phyloP scores from a whole-genome alignment of 768 basidiomycete genomes.

The Agrocybe pediades region DNA sequence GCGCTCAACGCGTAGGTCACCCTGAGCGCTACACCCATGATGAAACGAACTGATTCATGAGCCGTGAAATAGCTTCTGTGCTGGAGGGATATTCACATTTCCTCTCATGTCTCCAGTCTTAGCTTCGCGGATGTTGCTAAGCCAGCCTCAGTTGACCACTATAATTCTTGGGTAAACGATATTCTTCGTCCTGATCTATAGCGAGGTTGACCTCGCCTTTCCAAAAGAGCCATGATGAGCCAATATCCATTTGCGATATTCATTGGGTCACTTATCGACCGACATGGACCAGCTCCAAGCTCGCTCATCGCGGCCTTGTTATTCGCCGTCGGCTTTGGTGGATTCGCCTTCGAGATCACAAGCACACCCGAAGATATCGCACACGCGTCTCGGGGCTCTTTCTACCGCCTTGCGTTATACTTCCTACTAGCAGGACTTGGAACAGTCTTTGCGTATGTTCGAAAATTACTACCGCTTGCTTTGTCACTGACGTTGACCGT shows the following conservation, averaged over 20 bases:
- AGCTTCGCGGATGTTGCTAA: slow-evolving; percentile 58
- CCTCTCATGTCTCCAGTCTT: slow-evolving; percentile 71
- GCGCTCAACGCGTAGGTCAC: slow-evolving; percentile 65
- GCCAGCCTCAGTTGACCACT: slow-evolving; percentile 78
- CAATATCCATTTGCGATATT: slow-evolving; percentile 78
- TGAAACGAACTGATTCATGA: neutral
- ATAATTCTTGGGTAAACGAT: slow-evolving; percentile 70
- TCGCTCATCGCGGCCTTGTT: slow-evolving; percentile 62
- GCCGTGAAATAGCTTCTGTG: slow-evolving; percentile 52
- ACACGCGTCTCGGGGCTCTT: neutral
- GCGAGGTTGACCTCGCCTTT: neutral
- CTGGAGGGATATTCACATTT: slow-evolving; percentile 81
- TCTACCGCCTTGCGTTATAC: slow-evolving; percentile 36
- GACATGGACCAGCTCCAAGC: slow-evolving; percentile 65
- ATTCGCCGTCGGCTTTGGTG: slow-evolving; percentile 61
- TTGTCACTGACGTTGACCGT: neutral
- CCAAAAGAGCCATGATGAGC: slow-evolving; percentile 71
- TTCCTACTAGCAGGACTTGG: slow-evolving; percentile 70
- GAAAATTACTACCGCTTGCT: neutral
- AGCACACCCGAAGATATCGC: slow-evolving; percentile 34
- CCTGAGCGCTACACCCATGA: neutral
- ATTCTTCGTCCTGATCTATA: slow-evolving; percentile 2
- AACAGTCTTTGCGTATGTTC: slow-evolving; percentile 69
- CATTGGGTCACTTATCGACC: slow-evolving; percentile 70
- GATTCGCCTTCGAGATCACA: slow-evolving; percentile 62